Conservation (phyloP, 768 basidiomycete species). For the Lentinula sp. region DNA sequence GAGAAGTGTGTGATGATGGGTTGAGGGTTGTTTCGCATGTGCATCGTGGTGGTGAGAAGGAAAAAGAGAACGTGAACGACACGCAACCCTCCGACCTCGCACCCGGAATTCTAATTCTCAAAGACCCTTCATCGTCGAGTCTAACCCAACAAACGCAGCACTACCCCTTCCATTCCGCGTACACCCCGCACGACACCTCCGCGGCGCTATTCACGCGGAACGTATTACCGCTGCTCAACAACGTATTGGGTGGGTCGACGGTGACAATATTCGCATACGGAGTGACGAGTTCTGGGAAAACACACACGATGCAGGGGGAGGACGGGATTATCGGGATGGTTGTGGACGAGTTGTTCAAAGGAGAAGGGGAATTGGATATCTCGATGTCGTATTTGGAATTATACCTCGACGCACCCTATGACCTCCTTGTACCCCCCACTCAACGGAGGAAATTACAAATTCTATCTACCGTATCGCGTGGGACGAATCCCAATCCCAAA, state of each 20-base stretch:
- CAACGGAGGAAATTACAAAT: slow-evolving; percentile 49
- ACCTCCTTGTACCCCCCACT: slow-evolving; percentile 63
- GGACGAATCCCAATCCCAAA: background rate
- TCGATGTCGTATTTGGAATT: slow-evolving; percentile 76
- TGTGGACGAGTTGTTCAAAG: slow-evolving; percentile 35
- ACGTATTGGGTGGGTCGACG: slow-evolving; percentile 25
- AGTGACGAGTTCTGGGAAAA: slow-evolving; percentile 88
- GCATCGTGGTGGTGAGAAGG: background rate
- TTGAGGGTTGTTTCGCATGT: background rate
- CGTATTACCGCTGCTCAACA: background rate
- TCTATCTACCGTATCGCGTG: slow-evolving; percentile 19
- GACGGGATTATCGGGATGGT: slow-evolving; percentile 82
- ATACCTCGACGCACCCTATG: slow-evolving; percentile 87
- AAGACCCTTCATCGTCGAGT: background rate
- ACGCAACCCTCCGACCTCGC: background rate
- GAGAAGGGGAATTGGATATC: background rate
- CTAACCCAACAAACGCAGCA: background rate
- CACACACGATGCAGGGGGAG: slow-evolving; percentile 86
- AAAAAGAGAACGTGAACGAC: background rate
- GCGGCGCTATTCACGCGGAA: background rate
- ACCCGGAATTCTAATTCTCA: background rate
- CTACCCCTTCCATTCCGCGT: slow-evolving; percentile 3
- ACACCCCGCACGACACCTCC: background rate
- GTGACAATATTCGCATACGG: slow-evolving; percentile 89
- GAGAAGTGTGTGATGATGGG: slow-evolving; percentile 2